Evolutionary conservation across 2,329 filamentous ascomycete species (phyloP).

Genomic region (Clonostachys byssicola): DNA sequence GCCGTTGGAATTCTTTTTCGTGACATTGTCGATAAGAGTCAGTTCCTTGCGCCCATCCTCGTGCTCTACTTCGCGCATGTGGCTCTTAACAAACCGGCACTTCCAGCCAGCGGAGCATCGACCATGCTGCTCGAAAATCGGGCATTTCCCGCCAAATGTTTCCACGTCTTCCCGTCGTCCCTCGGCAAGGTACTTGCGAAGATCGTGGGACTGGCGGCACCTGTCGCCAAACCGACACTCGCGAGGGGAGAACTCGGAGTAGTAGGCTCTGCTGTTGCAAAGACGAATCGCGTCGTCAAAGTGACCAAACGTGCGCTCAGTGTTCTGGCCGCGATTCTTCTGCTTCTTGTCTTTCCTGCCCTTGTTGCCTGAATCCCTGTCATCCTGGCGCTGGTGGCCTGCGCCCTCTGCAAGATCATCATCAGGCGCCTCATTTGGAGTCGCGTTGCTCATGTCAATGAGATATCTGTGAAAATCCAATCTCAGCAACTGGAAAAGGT

Average conservation of each 20-base stretch:
- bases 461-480: constrained; percentile 30
- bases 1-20: constrained; percentile 1
- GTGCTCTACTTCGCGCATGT: constrained; percentile 74
- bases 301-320: constrained; percentile 72
- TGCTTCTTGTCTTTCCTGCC: constrained; percentile 37
- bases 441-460: constrained; percentile 22
- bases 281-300: constrained; percentile 75
- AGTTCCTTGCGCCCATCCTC: constrained; percentile 83
- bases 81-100: constrained; percentile 84
- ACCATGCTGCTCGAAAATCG: constrained; percentile 73
- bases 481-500: background rate
- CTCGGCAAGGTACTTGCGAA: constrained; percentile 79
- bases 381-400: constrained; percentile 24
- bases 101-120: constrained; percentile 86
- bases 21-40: constrained; percentile 52
- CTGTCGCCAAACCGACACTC: constrained; percentile 74
- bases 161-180: constrained; percentile 77
- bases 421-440: constrained; percentile 16
- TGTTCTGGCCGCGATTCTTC: constrained; percentile 69
- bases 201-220: constrained; percentile 79
- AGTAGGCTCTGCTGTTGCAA: constrained; percentile 69
- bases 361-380: constrained; percentile 40
- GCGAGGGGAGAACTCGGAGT: constrained; percentile 76
- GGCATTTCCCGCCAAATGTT: constrained; percentile 75
- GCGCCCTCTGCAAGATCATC: constrained; percentile 46